Evolutionary conservation across 2,329 filamentous ascomycete species (phyloP).

Genomic region (Venturia carpophila): DNA sequence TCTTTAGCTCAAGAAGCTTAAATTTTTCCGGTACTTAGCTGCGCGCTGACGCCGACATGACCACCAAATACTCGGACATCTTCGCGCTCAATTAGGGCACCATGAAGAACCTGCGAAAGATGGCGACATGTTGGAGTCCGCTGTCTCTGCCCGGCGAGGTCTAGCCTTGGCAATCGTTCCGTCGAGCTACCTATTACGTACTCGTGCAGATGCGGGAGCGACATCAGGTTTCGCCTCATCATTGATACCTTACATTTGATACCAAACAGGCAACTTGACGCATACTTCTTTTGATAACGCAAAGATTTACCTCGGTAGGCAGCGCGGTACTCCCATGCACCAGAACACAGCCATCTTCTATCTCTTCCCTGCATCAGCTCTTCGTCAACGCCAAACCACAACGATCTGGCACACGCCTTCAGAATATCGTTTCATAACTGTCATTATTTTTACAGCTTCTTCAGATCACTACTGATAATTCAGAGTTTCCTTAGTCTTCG

Average conservation of each 20-base stretch:
- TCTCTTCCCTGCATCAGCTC: neutral
- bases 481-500: no score
- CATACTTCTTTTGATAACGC: neutral
- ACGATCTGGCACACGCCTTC: neutral
- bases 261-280: neutral
- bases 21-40: neutral
- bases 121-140: neutral
- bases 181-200: neutral
- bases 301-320: neutral
- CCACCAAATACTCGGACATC: neutral
- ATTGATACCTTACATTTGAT: neutral
- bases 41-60: conserved; percentile 7
- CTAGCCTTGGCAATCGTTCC: no score
- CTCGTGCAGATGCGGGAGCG: neutral
- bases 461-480: no score
- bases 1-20: neutral
- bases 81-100: neutral
- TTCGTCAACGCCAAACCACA: neutral
- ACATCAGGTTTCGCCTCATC: neutral
- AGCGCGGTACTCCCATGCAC: neutral
- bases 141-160: neutral
- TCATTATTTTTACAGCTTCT: no score
- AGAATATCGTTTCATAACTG: no score
- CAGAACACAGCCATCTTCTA: neutral
- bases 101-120: neutral